A percentile compares a stretch with the other conserved stretches of the same genome.
Evolutionary conservation across 2,329 filamentous ascomycete species (phyloP).

Genomic region (Colletotrichum brevisporum): DNA sequence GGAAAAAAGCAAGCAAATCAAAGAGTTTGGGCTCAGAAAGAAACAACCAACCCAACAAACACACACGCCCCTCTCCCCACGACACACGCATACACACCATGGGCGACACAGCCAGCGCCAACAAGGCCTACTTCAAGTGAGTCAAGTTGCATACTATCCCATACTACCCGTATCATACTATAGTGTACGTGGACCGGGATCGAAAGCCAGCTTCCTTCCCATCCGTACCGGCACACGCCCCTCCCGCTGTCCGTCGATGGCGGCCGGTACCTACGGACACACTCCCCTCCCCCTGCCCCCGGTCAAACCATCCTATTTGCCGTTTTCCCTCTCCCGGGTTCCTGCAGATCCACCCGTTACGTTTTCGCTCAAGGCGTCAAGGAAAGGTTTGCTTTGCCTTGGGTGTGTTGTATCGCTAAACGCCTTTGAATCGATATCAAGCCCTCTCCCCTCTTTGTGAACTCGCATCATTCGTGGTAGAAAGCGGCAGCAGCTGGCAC

Average conservation of each 20-base stretch:
- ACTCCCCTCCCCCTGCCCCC: background rate
- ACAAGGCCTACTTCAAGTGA: slow-evolving; percentile 42
- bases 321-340: slow-evolving; percentile 25
- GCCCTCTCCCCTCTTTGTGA: background rate
- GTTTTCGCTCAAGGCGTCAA: background rate
- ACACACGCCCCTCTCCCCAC: background rate
- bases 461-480: background rate
- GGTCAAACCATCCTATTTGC: slow-evolving; percentile 6
- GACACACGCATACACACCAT: slow-evolving; percentile 8
- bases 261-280: background rate
- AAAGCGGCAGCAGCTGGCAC: background rate
- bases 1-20: slow-evolving; percentile 40
- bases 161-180: background rate
- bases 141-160: slow-evolving; percentile 7
- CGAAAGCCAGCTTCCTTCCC: background rate
- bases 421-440: background rate
- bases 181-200: background rate
- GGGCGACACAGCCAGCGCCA: slow-evolving; percentile 37
- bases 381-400: background rate
- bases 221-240: slow-evolving; percentile 1
- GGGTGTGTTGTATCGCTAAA: background rate
- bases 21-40: slow-evolving; percentile 25
- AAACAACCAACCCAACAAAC: background rate
- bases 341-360: slow-evolving; percentile 28
- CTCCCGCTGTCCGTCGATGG: background rate